phyloP scores from a whole-genome alignment of 371 early-diverging fungal species.

The Mucor saturninus region DNA sequence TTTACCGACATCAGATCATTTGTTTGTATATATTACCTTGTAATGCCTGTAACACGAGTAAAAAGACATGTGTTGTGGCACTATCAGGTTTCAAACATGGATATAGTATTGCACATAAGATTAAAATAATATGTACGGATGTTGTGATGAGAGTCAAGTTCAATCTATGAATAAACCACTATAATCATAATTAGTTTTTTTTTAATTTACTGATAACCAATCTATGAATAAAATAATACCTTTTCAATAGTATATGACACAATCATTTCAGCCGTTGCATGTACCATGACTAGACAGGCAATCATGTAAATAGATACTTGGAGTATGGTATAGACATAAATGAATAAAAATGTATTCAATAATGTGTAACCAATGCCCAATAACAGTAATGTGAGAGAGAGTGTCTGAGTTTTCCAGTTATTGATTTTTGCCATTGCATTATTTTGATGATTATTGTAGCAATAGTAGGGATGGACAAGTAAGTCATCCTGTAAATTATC shows the following conservation, averaged over 20 bases:
- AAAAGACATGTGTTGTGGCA: conserved; percentile 7
- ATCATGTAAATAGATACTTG: conserved; percentile 31
- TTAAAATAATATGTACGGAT: conserved; percentile 32
- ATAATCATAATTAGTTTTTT: neutral
- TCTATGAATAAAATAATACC: conserved; percentile 22
- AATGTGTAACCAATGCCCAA: conserved; percentile 34
- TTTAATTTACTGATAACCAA: neutral
- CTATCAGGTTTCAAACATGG: conserved; percentile 32
- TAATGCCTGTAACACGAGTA: conserved; percentile 23
- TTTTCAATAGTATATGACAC: conserved; percentile 28
- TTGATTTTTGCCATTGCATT: conserved; percentile 16
- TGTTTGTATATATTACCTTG: conserved; percentile 23
- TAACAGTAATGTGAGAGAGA: conserved; percentile 29
- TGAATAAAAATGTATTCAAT: conserved; percentile 35
- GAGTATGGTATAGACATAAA: conserved; percentile 33
- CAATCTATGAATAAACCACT: conserved; percentile 38
- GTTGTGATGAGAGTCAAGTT: conserved; percentile 31
- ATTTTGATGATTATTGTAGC: conserved; percentile 6
- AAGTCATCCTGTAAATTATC: conserved; percentile 12
- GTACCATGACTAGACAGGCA: conserved; percentile 24
- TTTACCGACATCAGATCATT: neutral
- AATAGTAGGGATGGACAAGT: conserved; percentile 6
- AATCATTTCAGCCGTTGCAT: conserved; percentile 23
- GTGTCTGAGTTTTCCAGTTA: conserved; percentile 25
- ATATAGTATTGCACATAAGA: conserved; percentile 36